A percentile compares a stretch with the other conserved stretches of the same genome.
These are phyloP conservation scores for Myxozyma kluyveri DNA, from an alignment of 805 yeast species.

Conservation along the genomic window DNA sequence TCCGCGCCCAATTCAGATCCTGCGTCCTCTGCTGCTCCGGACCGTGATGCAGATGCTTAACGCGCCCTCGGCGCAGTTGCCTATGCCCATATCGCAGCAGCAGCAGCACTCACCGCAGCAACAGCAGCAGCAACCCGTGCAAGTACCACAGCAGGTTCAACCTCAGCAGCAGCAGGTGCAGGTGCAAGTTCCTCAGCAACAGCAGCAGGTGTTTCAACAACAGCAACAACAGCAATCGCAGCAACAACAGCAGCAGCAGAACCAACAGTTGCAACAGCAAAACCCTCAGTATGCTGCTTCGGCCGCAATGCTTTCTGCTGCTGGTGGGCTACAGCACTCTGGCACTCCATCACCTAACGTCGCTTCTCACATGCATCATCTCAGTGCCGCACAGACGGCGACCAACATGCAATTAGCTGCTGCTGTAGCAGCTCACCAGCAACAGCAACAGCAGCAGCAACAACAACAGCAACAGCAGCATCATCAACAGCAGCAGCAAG, in stretches of 20 bases:
- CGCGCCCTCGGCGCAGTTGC: constrained; percentile 10
- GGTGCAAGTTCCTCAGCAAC: constrained; percentile 2
- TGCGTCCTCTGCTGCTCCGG: neutral
- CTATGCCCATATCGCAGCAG: constrained; percentile 4
- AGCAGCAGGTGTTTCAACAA: constrained; percentile 1
- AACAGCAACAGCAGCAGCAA: neutral
- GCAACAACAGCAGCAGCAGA: constrained; percentile 10
- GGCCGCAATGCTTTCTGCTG: neutral
- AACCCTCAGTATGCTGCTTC: neutral
- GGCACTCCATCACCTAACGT: neutral
- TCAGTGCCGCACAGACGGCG: neutral
- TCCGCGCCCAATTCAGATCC: no score
- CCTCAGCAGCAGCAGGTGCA: constrained; percentile 1
- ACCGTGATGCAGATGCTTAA: constrained; percentile 6
- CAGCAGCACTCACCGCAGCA: neutral
- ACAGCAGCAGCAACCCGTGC: constrained; percentile 16
- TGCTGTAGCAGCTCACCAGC: neutral
- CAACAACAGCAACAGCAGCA: neutral
- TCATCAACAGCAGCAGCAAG: neutral
- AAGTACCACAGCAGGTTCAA: constrained; percentile 11
- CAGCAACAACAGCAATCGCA: constrained; percentile 1
- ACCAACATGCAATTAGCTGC: neutral
- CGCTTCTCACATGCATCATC: constrained; percentile 1
- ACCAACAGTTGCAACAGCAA: constrained; percentile 2
- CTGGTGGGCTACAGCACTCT: neutral